A percentile compares a stretch with the other conserved stretches of the same genome.
Evolutionary conservation across 2,329 filamentous ascomycete genomes (phyloP).

Genomic region (Fusarium sp.): DNA sequence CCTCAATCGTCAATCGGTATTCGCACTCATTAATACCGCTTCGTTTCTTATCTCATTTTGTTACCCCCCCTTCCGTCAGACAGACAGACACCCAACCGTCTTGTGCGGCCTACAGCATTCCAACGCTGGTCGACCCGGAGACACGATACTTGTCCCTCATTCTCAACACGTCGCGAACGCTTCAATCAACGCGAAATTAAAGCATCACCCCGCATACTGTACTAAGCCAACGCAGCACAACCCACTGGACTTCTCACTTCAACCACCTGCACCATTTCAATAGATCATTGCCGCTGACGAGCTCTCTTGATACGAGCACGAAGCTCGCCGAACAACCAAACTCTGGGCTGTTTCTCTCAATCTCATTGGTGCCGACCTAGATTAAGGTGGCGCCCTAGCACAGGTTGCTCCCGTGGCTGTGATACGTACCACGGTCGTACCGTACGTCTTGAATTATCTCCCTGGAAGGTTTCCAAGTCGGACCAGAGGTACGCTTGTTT

Average conservation of each 20-base stretch:
- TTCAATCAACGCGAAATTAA: slow-evolving; percentile 18
- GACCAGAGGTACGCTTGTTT: slow-evolving; percentile 28
- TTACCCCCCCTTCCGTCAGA: slow-evolving; percentile 19
- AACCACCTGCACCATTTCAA: slow-evolving; percentile 8
- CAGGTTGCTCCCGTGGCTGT: slow-evolving; percentile 34
- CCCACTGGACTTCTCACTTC: slow-evolving; percentile 7
- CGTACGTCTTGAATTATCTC: slow-evolving; percentile 5
- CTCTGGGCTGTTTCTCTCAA: slow-evolving; percentile 26
- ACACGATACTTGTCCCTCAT: slow-evolving; percentile 35
- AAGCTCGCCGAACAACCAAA: slow-evolving; percentile 37
- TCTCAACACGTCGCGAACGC: slow-evolving; percentile 6
- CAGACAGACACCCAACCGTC: slow-evolving; percentile 15
- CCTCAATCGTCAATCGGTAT: slow-evolving; percentile 28
- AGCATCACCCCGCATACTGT: slow-evolving; percentile 23
- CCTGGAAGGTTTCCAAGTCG: slow-evolving; percentile 8
- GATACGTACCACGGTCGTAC: slow-evolving; percentile 39
- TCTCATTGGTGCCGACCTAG: slow-evolving; percentile 37
- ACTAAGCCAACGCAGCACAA: slow-evolving; percentile 5
- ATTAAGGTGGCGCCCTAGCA: slow-evolving; percentile 42
- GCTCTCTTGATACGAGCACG: slow-evolving; percentile 32
- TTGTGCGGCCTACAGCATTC: slow-evolving; percentile 39
- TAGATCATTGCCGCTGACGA: slow-evolving; percentile 24
- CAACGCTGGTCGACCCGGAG: slow-evolving; percentile 38
- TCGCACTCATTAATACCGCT: slow-evolving; percentile 37
- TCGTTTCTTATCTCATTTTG: slow-evolving; percentile 25